phyloP scores from a whole-genome alignment of 2,329 filamentous ascomycete genomes.

The Colletotrichum tofieldiae region DNA sequence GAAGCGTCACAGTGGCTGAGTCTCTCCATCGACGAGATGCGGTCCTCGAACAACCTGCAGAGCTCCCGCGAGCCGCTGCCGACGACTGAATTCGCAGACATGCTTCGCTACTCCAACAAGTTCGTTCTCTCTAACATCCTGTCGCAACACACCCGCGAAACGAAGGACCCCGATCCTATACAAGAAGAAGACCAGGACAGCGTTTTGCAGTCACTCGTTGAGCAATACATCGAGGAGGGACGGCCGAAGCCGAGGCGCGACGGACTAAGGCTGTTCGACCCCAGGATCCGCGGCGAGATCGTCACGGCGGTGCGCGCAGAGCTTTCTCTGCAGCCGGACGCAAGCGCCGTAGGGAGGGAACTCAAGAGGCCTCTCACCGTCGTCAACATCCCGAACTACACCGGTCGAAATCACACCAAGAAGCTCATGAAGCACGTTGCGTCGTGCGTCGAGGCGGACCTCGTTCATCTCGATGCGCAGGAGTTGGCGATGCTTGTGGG shows the following conservation, averaged over 20 bases:
- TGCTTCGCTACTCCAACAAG: constrained; percentile 40
- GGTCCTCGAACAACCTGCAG: constrained; percentile 27
- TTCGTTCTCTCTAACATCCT: constrained; percentile 37
- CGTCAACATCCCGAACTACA: constrained; percentile 54
- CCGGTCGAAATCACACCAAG: constrained; percentile 44
- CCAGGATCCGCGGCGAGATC: constrained; percentile 48
- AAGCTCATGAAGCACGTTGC: constrained; percentile 75
- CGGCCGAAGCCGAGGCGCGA: constrained; percentile 29
- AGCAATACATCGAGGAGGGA: constrained; percentile 41
- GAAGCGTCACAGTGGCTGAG: constrained; percentile 42
- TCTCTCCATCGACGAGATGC: constrained; percentile 41
- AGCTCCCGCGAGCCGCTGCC: constrained; percentile 34
- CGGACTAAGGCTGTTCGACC: constrained; percentile 34
- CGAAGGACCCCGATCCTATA: constrained; percentile 10
- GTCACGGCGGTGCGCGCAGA: constrained; percentile 52
- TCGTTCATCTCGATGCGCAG: constrained; percentile 78
- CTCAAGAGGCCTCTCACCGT: constrained; percentile 53
- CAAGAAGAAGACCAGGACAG: constrained; percentile 9
- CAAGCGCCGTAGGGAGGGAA: constrained; percentile 44
- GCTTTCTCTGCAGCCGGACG: constrained; percentile 47
- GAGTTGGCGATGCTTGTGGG: constrained; percentile 80
- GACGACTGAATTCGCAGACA: constrained; percentile 41
- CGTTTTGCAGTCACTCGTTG: constrained; percentile 29
- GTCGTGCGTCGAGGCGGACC: constrained; percentile 72
- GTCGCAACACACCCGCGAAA: constrained; percentile 37